These are phyloP conservation scores for Metschnikowia lochheadii DNA, from an alignment of 805 yeast genomes.

Conservation along the genomic window DNA sequence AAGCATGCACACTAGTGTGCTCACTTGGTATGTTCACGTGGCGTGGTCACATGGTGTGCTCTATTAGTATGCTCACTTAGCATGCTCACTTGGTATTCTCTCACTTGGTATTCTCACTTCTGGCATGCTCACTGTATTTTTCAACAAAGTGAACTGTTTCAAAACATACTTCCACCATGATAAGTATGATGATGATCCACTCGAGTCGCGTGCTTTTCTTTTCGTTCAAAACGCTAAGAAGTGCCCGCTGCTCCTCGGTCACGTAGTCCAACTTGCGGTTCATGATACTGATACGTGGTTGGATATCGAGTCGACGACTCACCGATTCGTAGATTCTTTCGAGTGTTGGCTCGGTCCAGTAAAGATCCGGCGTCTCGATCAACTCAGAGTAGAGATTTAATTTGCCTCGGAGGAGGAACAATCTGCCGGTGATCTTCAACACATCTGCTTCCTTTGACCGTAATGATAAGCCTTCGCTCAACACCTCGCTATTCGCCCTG, in stretches of 20 bases:
- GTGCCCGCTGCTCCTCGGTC: constrained; percentile 79
- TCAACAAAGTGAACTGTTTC: constrained; percentile 75
- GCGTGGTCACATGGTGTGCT: too few relatives aligned
- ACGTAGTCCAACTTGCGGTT: constrained; percentile 88
- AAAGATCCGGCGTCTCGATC: constrained; percentile 87
- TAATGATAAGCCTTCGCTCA: constrained; percentile 56
- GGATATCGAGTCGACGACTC: constrained; percentile 68
- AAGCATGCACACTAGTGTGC: too few relatives aligned
- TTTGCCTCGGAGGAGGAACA: constrained; percentile 74
- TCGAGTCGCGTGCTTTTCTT: constrained; percentile 73
- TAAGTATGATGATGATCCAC: constrained; percentile 82
- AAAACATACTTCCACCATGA: constrained; percentile 80
- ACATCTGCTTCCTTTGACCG: constrained; percentile 53
- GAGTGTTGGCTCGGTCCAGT: constrained; percentile 87
- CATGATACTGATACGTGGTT: constrained; percentile 71
- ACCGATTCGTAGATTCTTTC: constrained; percentile 72
- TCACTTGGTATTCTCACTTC: background rate
- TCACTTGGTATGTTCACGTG: too few relatives aligned
- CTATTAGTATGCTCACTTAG: too few relatives aligned
- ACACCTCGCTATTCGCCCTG: constrained; percentile 56
- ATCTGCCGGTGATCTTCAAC: constrained; percentile 64
- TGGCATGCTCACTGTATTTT: constrained; percentile 24
- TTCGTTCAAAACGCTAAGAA: constrained; percentile 71
- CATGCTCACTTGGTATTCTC: too few relatives aligned
- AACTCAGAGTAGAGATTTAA: constrained; percentile 82